These are phyloP conservation scores for Immersiella caudata DNA, from an alignment of 495 filamentous ascomycete species.

Conservation along the genomic window DNA sequence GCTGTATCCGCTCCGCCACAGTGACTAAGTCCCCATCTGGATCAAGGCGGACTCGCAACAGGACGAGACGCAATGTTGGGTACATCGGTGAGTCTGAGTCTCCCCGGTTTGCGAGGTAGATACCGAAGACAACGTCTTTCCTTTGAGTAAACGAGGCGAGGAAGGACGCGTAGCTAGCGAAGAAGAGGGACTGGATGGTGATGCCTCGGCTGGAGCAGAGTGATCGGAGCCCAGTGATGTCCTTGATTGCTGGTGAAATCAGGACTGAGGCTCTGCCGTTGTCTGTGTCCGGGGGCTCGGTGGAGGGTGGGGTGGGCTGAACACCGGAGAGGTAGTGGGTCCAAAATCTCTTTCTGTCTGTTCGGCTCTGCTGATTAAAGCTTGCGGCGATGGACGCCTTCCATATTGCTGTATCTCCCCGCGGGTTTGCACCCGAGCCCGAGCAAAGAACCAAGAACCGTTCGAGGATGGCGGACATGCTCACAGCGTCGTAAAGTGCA, in stretches of 20 bases:
- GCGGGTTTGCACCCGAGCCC: not conserved
- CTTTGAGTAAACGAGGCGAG: not conserved
- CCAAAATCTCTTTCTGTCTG: conserved; percentile 53
- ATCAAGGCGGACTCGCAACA: conserved; percentile 36
- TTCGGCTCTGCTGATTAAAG: conserved; percentile 22
- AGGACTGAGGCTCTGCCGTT: not conserved
- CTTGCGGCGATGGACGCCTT: not conserved
- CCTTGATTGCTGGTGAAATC: conserved; percentile 21
- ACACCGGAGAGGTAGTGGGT: conserved; percentile 49
- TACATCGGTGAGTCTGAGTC: conserved; percentile 29
- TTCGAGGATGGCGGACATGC: conserved; percentile 57
- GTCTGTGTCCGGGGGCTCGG: not conserved
- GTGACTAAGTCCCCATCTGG: conserved; percentile 13
- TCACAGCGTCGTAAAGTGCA: conserved; percentile 77
- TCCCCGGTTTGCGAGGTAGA: conserved; percentile 51
- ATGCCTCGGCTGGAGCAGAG: conserved; percentile 33
- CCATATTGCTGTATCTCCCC: not conserved
- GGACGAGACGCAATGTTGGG: conserved; percentile 48
- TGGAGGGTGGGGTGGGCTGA: not conserved
- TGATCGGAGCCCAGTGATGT: conserved; percentile 22
- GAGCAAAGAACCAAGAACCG: conserved; percentile 32
- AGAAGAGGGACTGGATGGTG: conserved; percentile 48
- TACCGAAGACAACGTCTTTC: conserved; percentile 42
- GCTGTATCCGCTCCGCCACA: conserved; percentile 42
- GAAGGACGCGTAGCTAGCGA: conserved; percentile 44